Evolutionary conservation across 2,329 filamentous ascomycete genomes (phyloP), one percentile per base, ranked within the genome.

Genomic region (Botrytis fragariae): DNA sequence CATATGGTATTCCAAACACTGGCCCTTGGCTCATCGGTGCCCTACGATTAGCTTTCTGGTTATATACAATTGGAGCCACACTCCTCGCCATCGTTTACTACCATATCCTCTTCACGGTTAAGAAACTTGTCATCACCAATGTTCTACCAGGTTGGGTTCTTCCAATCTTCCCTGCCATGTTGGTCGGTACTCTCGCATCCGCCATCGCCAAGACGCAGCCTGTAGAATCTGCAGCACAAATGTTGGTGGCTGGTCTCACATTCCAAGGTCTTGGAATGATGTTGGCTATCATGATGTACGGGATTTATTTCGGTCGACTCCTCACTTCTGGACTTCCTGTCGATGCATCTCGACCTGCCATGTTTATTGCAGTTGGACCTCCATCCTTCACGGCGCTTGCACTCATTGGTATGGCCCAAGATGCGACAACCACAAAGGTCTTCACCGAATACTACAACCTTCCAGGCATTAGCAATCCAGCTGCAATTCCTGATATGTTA

Each of bases 351-450:
- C 84, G 91, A 69, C 89, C 91, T 0, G 91, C 88, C 0, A 87
- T 94, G 80, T 93, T 92, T 83, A 93, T 94, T 84, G 91, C 90
- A 74, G 91, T 93, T n/a, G 92, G 92, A 0, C 91, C 92, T 1
- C 91, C 91, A 0, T 87, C 90, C 1, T 93, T 93, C 83, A 93
- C 91, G 0, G 89, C 88, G 1, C 83, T 93, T 22, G 91, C 91
- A 0, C 84, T 93, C 59, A 87, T 93, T 54, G 91, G 91, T 65
- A 91, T 93, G 86, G 86, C 90, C 0, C 84, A 87, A 63, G 85
- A 86, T 14, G 80, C 90, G 0, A 83, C 48, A 25, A 25, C 29
- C 3, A 71, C 72, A 77, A 0, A 76, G 80, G 37, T 79, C 77
- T 72, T 76, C 74, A 22, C 71, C 73, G 12, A 76, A 76, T 69